Conservation (phyloP, 202 grass and related monocot species). For the Sporobolus alterniflorus region DNA sequence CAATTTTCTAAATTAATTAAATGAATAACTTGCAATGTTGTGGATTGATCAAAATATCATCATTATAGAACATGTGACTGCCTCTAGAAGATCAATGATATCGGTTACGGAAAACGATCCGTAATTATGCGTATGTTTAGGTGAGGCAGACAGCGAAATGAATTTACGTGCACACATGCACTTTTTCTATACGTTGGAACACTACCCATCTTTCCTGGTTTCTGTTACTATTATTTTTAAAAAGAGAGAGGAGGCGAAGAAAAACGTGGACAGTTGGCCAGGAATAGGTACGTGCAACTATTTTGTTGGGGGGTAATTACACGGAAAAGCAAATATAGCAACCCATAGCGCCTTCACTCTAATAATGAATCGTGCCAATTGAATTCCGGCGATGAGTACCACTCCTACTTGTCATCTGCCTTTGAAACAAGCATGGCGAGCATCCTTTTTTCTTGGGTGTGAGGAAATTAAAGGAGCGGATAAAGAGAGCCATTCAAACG, state of each 20-base stretch:
- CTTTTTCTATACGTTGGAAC: background rate
- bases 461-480: background rate
- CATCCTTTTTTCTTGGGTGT: background rate
- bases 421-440: background rate
- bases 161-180: background rate
- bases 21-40: background rate
- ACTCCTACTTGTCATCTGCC: background rate
- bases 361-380: background rate
- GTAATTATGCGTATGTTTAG: background rate
- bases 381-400: background rate
- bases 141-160: background rate
- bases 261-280: no score
- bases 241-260: no score
- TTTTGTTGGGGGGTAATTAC: background rate
- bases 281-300: slow-evolving; percentile 41
- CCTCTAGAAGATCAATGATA: background rate
- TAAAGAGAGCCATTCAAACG: slow-evolving; percentile 33
- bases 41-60: background rate
- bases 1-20: no score
- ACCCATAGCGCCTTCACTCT: background rate
- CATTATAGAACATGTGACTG: background rate
- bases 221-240: background rate
- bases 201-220: no score
- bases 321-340: slow-evolving; percentile 8
- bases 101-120: background rate